These are phyloP conservation scores for Penicillium sp. DNA, from an alignment of 2,329 filamentous ascomycete genomes.

Conservation along the genomic window DNA sequence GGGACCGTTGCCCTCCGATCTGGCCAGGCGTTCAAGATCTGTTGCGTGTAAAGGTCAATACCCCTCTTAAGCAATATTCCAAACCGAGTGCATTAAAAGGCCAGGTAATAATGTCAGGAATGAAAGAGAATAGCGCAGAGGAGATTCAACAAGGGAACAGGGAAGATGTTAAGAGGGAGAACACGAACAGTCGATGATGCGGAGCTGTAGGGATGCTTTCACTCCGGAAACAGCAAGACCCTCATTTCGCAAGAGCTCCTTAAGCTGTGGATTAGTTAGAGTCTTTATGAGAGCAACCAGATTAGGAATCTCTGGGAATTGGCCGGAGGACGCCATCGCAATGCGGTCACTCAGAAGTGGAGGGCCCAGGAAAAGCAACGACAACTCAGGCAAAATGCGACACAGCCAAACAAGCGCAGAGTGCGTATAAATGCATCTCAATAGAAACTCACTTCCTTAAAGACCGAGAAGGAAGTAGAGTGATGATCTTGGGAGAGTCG, in stretches of 20 bases:
- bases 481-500: background rate
- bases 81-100: background rate
- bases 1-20: slow-evolving; percentile 13
- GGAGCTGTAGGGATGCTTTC: slow-evolving; percentile 73
- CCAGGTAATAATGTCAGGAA: background rate
- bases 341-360: slow-evolving; percentile 5
- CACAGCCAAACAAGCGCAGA: slow-evolving; percentile 17
- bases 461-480: background rate
- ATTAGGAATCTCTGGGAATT: slow-evolving; percentile 38
- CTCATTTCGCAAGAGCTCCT: slow-evolving; percentile 69
- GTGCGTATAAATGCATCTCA: slow-evolving; percentile 31
- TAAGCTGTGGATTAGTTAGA: slow-evolving; percentile 62
- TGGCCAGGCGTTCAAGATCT: slow-evolving; percentile 25
- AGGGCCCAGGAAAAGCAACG: slow-evolving; percentile 5
- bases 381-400: slow-evolving; percentile 20
- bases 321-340: slow-evolving; percentile 36
- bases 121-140: background rate
- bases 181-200: slow-evolving; percentile 71
- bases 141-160: background rate
- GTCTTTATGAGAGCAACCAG: slow-evolving; percentile 48
- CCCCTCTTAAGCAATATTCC: background rate
- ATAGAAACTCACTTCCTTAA: background rate
- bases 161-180: slow-evolving; percentile 5
- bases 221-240: slow-evolving; percentile 72
- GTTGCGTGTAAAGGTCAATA: slow-evolving; percentile 1